Evolutionary conservation across 331 rosid genomes (phyloP), one percentile per base, ranked within the genome.

Genomic region (Quercus phellos): DNA sequence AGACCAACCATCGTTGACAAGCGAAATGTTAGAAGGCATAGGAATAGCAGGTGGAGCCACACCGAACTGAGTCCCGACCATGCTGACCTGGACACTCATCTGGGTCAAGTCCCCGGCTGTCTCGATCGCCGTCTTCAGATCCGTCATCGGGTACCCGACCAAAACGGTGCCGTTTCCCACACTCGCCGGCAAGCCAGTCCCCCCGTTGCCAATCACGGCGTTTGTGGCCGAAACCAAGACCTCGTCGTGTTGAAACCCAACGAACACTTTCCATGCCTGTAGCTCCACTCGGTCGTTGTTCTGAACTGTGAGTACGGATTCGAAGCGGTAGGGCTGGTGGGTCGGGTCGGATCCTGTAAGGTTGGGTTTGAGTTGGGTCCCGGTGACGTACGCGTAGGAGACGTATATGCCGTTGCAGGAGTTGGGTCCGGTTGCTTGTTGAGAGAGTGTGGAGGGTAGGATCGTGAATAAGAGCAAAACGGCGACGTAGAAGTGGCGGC

Each of bases 51-150:
- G 97, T 5, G 97, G 87, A 74, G 82, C 90, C 4, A 93, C 92
- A 0, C 99, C 99, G 32, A 86, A 93, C 68, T 88, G 93, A 2
- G 93, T 87, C 17, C 99, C 99, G 7, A 90, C 26, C 59, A 96
- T 72, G 0, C 86, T 7, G 76, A 96, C 85, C 91, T 83, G 88
- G 50, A 82, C 90, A 79, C 86, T 83, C 96, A 90, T 93, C 96
- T 96, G 98, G 54, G 85, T 79, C 82, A 88, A 27, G 68, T 96
- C 99, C 0, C 99, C 98, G 1, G 99, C 98, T 0, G 99, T 96
- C 77, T 90, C 88, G n/a, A 84, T 86, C 63, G 99, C 99, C 55
- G 98, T 91, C 78, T 90, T 90, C 76, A 96, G 96, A 80, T 96
- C 98, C 1, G 94, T 86, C 93, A 75, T 74, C 5, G 99, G 93